Base-by-base conservation (phyloP, 495 filamentous ascomycete genomes). In the Arthonia radiata region DNA sequence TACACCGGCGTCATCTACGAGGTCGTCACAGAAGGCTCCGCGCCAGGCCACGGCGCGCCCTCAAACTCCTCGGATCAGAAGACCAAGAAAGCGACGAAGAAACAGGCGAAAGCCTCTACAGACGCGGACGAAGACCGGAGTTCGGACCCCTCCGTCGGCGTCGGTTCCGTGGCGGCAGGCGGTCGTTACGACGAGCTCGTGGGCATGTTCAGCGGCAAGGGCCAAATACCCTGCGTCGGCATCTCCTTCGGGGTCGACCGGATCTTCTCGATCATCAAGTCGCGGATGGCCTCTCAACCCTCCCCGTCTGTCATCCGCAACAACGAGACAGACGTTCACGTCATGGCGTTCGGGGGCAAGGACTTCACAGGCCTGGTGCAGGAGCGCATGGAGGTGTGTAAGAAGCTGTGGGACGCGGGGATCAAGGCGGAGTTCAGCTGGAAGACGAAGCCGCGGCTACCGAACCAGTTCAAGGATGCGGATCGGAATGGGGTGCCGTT, bases 1-100 rank as follows among this genome's bases (percentile, higher is more conserved):
- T 91, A 93, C 50, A 91, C 83, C 2, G 79, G 80, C 24, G 56
- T 91, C 26, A 93, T 94, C 46, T 93, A 74, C 53, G 83, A 93
- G 45, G 69, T 91, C 16, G 56, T 82, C 32, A 83, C 78, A 9
- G 77, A 81, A 47, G 75, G 74, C 32, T 82, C 75, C 22, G 71
- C 73, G 16, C 72, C 74, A 5, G 8, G 30, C 41, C 26, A 36
- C 28, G n/a, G 30, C 38, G n/a, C 15, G 29, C 52, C 42, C 23
- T 46, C 52, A 15, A 45, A 51, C 17, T 40, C 52, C 1, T 55
- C 61, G 32, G 44, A 50, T 4, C 43, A 60, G 25, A 58, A 57
- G 25, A 26, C 49, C 15, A 58, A 63, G 37, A 42, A 15, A 13
- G 53, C 23, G 38, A 49, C 58, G 29, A 53, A 57, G 34, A 73